Evolutionary conservation across 2,329 filamentous ascomycete species (phyloP).

Genomic region (Diaporthe humulicola): DNA sequence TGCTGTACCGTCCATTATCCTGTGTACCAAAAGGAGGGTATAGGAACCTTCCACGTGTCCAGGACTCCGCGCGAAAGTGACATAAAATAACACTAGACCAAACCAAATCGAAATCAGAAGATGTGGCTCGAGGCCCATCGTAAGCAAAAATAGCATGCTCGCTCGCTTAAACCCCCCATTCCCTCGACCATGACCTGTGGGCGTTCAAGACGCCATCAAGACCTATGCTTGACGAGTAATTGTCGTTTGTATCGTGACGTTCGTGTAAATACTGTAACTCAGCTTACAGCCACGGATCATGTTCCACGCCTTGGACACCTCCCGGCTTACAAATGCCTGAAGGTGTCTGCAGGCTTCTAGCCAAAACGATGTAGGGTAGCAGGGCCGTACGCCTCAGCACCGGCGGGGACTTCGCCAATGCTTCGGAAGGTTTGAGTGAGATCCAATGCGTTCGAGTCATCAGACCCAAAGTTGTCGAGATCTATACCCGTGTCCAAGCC

Average conservation of each 20-base stretch:
- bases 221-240: background rate
- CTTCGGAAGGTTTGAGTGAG: slow-evolving; percentile 39
- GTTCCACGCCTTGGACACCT: background rate
- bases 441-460: slow-evolving; percentile 36
- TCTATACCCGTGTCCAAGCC: slow-evolving; percentile 29
- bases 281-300: background rate
- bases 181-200: slow-evolving; percentile 2
- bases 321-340: slow-evolving; percentile 2
- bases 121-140: slow-evolving; percentile 11
- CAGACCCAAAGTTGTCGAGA: slow-evolving; percentile 33
- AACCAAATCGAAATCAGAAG: slow-evolving; percentile 11
- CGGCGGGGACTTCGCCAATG: slow-evolving; percentile 37
- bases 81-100: background rate
- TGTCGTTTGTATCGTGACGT: slow-evolving; percentile 17
- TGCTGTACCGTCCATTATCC: slow-evolving; percentile 37
- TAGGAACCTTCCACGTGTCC: slow-evolving; percentile 23
- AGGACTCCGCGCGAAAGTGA: slow-evolving; percentile 36
- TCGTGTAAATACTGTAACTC: slow-evolving; percentile 18
- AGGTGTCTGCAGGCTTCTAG: slow-evolving; percentile 26
- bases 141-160: slow-evolving; percentile 22
- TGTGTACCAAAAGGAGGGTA: slow-evolving; percentile 30
- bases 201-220: background rate
- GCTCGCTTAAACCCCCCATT: background rate
- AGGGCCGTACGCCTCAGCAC: slow-evolving; percentile 37
- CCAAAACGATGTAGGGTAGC: slow-evolving; percentile 38